Evolutionary conservation across 257 asterid genomes (phyloP).

Genomic region (Solanum rostratum): DNA sequence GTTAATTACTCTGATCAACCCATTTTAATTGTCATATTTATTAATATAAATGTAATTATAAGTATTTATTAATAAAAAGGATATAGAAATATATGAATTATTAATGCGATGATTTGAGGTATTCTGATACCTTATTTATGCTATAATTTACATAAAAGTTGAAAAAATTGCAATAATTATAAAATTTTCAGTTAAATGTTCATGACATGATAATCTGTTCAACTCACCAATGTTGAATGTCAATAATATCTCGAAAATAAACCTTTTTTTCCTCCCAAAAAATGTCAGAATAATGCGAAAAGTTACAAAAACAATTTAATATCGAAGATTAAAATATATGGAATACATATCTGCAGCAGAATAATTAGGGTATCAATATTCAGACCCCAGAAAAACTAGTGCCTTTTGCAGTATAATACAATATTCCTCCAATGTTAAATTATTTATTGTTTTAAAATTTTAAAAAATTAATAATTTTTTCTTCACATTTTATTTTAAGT

Average conservation of each 20-base stretch:
- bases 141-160: not conserved
- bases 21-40: not conserved
- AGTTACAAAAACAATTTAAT: not conserved
- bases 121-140: not conserved
- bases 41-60: not conserved
- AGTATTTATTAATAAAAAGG: no score
- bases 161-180: no score
- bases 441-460: no score
- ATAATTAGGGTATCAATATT: not conserved
- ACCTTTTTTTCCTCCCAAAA: not conserved
- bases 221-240: not conserved
- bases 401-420: not conserved
- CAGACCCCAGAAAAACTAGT: not conserved
- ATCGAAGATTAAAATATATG: not conserved
- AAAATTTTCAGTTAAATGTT: not conserved
- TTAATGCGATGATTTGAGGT: not conserved
- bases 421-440: no score
- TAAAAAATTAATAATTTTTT: no score
- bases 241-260: not conserved
- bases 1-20: not conserved
- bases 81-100: not conserved
- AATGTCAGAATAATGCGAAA: not conserved
- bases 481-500: no score
- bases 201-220: no score
- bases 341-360: not conserved